Conservation (phyloP, 257 asterid species). For the Solanum chilense region DNA sequence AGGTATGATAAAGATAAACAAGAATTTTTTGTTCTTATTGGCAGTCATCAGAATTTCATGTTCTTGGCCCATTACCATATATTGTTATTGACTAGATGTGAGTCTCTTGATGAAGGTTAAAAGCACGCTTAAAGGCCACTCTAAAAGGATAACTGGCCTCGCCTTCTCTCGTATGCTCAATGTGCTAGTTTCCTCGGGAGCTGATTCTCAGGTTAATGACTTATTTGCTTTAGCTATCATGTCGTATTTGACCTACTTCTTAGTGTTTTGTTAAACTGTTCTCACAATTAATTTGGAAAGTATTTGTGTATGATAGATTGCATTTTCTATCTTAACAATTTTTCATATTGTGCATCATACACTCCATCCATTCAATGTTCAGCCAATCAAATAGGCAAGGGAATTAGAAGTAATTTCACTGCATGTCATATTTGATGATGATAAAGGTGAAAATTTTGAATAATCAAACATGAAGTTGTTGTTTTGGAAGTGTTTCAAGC, state of each 20-base stretch:
- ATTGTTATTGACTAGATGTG: not conserved
- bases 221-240: not conserved
- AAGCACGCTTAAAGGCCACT: conserved; percentile 41
- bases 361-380: not conserved
- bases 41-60: not conserved
- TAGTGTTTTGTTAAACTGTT: not conserved
- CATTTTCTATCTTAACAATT: not conserved
- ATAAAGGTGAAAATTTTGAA: not conserved
- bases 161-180: conserved; percentile 34
- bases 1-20: conserved; percentile 9
- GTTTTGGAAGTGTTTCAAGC: not conserved
- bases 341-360: not conserved
- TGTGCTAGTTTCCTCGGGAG: conserved; percentile 42
- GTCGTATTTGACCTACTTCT: not conserved
- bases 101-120: conserved; percentile 30
- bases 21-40: not conserved
- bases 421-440: not conserved
- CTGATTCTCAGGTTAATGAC: conserved; percentile 37
- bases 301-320: not conserved
- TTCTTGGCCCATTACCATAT: not conserved
- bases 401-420: not conserved
- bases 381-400: not conserved
- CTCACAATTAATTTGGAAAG: not conserved
- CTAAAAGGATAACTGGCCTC: conserved; percentile 40
- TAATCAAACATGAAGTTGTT: not conserved